A percentile compares a stretch with the other conserved stretches of the same genome.
Conservation (phyloP, 2,329 filamentous ascomycete genomes). For the Apiospora pterosperma region DNA sequence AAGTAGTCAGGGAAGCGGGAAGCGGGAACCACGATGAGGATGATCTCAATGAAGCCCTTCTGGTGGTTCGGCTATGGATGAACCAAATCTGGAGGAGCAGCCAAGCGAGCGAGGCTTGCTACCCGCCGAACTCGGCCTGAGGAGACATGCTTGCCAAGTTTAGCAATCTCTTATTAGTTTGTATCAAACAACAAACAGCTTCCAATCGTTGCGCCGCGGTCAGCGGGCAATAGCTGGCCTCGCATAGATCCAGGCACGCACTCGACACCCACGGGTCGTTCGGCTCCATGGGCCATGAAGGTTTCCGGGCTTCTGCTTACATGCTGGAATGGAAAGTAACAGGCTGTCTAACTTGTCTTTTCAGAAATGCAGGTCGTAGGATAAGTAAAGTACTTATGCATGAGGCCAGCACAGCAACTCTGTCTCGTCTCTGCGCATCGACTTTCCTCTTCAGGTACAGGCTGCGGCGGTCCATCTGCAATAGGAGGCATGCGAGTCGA, state of each 20-base stretch:
- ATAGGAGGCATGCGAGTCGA: neutral
- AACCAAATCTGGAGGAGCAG: neutral
- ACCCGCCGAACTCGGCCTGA: neutral
- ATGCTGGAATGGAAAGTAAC: too few species aligned
- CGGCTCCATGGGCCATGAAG: too few species aligned
- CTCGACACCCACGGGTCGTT: neutral
- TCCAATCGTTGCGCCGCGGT: neutral
- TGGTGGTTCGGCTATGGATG: neutral
- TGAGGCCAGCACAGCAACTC: neutral
- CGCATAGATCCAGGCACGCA: neutral
- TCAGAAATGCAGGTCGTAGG: too few species aligned
- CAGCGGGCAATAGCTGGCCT: neutral
- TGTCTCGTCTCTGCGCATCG: neutral
- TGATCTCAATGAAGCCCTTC: neutral
- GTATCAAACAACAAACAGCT: too few species aligned
- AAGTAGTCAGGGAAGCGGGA: too few species aligned
- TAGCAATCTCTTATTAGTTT: too few species aligned
- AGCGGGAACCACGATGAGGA: too few species aligned
- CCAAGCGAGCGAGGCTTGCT: neutral
- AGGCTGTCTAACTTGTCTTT: too few species aligned
- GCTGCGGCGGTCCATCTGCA: neutral
- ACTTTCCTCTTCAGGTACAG: neutral
- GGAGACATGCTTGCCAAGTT: too few species aligned
- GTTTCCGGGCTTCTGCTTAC: too few species aligned
- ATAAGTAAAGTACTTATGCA: neutral